A percentile compares a stretch with the other conserved stretches of the same genome.
phyloP scores from a whole-genome alignment of 139 green algal species.

The Zygnema cylindricum region DNA sequence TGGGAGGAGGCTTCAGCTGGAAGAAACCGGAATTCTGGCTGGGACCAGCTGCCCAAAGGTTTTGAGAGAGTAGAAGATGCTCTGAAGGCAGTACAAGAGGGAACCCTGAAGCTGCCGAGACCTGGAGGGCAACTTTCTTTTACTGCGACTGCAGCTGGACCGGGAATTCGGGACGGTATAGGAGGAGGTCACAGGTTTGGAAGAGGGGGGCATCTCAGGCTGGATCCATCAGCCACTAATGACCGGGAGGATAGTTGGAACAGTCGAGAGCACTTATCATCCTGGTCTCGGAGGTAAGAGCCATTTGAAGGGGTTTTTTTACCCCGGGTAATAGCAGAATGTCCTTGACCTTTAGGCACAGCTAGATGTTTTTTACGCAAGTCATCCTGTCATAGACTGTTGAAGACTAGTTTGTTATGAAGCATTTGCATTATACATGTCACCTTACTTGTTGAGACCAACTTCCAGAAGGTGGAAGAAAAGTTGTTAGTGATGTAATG shows the following conservation, averaged over 20 bases:
- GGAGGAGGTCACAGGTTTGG: background rate
- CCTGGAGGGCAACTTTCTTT: background rate
- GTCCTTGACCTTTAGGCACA: too few species aligned
- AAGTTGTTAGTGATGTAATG: too few species aligned
- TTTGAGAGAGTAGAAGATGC: constrained; percentile 8
- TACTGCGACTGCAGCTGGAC: background rate
- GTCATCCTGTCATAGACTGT: too few species aligned
- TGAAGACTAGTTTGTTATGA: too few species aligned
- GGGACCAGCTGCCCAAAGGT: constrained; percentile 16
- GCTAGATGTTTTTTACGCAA: too few species aligned
- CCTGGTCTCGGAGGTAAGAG: background rate
- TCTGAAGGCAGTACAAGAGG: constrained; percentile 7
- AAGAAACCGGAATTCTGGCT: constrained; percentile 5
- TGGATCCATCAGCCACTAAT: background rate
- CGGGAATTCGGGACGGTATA: background rate
- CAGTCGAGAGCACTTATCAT: background rate
- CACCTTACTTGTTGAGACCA: too few species aligned
- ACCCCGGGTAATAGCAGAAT: too few species aligned
- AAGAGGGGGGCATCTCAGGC: background rate
- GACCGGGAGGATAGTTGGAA: background rate
- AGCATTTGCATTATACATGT: too few species aligned
- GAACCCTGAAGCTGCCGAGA: background rate
- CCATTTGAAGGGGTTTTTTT: too few species aligned
- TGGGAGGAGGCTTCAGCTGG: background rate
- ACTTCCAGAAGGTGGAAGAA: too few species aligned